Base-by-base conservation (phyloP, 2,329 filamentous ascomycete genomes). In the Penicillium sp. region DNA sequence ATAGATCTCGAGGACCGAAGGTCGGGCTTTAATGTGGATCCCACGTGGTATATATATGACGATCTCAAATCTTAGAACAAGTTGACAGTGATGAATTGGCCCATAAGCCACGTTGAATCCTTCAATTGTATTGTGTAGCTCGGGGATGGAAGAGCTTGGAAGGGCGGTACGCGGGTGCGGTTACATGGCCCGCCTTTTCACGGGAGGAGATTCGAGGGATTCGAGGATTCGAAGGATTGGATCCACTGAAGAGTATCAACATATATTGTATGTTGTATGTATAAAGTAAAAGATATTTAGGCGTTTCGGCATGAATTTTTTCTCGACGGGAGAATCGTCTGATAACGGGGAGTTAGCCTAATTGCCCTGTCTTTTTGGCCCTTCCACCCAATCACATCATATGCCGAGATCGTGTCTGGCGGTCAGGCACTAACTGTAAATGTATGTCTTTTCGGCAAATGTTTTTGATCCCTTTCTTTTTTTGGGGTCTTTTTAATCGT, bases 151-250 rank as follows among this genome's bases (percentile, higher is more conserved):
- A 56, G 52, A 57, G 57, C 44, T 53, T 47, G 50, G 50, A 45
- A 55, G 54, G 51, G 53, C 38, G 54, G 41, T 39, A 29, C 36
- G 29, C 47, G 52, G 57, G 56, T 58, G 45, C 60, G 59, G 61
- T 61, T 60, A 65, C 62, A 66, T 60, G 52, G 48, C 50, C 52
- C 48, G 58, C 45, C 54, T 57, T 55, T 59, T 38, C 58, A 60
- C 63, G 63, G 63, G 60, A 47, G 48, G 38, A 33, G 57, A 55
- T 60, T 61, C 51, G 59, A 53, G 45, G 29, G 19, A 25, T 25
- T 43, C 40, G 21, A 43, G 23, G 13, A 41, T 41, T 40, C 8
- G 19, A 40, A 7, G 34, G 13, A 34, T 34, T 34, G 36, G 36
- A 11, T 55, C 53, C 53, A 55, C 53, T 38, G 43, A 36, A 11